Evolutionary conservation across 2,329 filamentous ascomycete species (phyloP).

Genomic region (Cladosporium sp.): DNA sequence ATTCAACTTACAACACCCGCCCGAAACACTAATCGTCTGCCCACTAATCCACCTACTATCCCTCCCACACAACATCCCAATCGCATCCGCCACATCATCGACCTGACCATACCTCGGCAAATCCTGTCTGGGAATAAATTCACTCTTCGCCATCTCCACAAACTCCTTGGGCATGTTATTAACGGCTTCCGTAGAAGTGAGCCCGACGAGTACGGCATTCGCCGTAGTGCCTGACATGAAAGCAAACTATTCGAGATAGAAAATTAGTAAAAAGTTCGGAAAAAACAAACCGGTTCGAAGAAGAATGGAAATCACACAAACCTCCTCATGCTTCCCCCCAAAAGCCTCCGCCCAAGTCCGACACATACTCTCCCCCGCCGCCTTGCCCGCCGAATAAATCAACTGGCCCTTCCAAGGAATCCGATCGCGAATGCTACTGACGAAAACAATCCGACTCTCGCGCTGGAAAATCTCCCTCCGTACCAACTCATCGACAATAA

Average conservation of each 20-base stretch:
- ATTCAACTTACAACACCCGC: conserved; percentile 12
- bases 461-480: conserved; percentile 16
- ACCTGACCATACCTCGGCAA: conserved; percentile 9
- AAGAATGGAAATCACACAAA: neutral
- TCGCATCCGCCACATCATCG: conserved; percentile 63
- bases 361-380: conserved; percentile 22
- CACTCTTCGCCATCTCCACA: conserved; percentile 15
- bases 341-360: conserved; percentile 26
- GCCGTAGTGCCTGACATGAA: conserved; percentile 21
- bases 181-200: conserved; percentile 23
- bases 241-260: neutral
- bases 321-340: conserved; percentile 12
- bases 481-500: conserved; percentile 25
- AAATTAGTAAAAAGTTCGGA: neutral
- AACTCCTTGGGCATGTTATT: conserved; percentile 15
- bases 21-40: conserved; percentile 29
- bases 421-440: conserved; percentile 15
- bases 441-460: conserved; percentile 23
- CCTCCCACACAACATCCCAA: conserved; percentile 37
- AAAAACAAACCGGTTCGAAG: no score
- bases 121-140: conserved; percentile 16
- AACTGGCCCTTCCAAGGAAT: neutral
- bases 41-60: conserved; percentile 28
- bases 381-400: conserved; percentile 19
- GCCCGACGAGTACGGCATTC: conserved; percentile 27